These are phyloP conservation scores for Tolypocladium nubicola DNA, from an alignment of 2,329 filamentous ascomycete species.

Conservation along the genomic window DNA sequence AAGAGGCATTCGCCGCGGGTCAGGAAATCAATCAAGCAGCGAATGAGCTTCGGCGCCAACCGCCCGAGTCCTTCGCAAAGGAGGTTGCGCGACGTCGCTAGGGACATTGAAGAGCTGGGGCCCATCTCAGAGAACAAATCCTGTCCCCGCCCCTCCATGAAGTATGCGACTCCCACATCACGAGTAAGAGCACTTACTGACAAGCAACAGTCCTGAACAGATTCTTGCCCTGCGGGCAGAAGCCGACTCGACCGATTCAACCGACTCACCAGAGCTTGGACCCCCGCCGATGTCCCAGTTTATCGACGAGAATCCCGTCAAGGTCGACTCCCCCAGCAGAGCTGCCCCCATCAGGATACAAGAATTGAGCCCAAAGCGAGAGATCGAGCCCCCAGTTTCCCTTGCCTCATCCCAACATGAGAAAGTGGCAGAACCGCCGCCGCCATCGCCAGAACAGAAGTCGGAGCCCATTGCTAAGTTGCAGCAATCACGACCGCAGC, in stretches of 20 bases:
- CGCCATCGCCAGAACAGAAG: slow-evolving; percentile 18
- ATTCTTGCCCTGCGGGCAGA: slow-evolving; percentile 48
- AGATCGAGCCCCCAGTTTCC: slow-evolving; percentile 18
- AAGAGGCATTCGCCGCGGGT: slow-evolving; percentile 33
- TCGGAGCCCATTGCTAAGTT: not conserved
- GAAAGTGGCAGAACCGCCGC: slow-evolving; percentile 5
- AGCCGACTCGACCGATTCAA: slow-evolving; percentile 28
- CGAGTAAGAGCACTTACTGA: slow-evolving; percentile 17
- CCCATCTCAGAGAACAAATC: slow-evolving; percentile 59
- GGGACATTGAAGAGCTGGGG: slow-evolving; percentile 40
- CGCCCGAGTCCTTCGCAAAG: slow-evolving; percentile 42
- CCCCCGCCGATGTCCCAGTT: slow-evolving; percentile 49
- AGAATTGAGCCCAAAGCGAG: slow-evolving; percentile 12
- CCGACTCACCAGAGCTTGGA: slow-evolving; percentile 59
- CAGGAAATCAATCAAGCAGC: slow-evolving; percentile 29
- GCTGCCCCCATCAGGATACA: slow-evolving; percentile 5
- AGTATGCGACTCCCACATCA: slow-evolving; percentile 35
- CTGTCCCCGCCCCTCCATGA: slow-evolving; percentile 57
- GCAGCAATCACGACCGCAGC: not conserved
- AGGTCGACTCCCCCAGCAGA: slow-evolving; percentile 37
- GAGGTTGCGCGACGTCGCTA: slow-evolving; percentile 44
- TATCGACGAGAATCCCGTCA: slow-evolving; percentile 44
- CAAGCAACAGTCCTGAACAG: slow-evolving; percentile 42
- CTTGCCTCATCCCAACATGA: slow-evolving; percentile 17
- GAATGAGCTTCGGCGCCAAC: slow-evolving; percentile 27